Conservation (phyloP, 805 yeast genomes). For the Metschnikowia drakensbergensis region DNA sequence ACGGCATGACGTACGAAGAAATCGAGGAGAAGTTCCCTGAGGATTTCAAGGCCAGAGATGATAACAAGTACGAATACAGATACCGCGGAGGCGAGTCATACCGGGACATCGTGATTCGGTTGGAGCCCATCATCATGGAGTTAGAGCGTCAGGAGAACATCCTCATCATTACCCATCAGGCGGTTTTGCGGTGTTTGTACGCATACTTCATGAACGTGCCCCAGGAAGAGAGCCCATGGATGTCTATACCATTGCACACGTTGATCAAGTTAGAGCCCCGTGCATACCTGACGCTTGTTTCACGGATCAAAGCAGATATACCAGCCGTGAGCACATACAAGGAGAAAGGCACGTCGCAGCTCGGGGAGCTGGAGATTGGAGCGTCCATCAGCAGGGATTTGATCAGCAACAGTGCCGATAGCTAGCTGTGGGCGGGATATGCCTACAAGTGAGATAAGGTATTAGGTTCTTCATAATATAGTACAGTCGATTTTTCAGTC, state of each 20-base stretch:
- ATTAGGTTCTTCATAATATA: constrained; percentile 2
- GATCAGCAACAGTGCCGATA: constrained; percentile 33
- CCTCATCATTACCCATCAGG: constrained; percentile 94
- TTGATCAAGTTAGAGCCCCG: constrained; percentile 92
- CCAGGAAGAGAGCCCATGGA: constrained; percentile 97
- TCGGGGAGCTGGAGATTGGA: constrained; percentile 46
- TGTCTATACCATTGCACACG: constrained; percentile 96
- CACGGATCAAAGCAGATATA: constrained; percentile 88
- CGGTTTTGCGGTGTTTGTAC: constrained; percentile 91
- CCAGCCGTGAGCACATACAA: constrained; percentile 98
- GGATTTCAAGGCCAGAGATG: constrained; percentile 94
- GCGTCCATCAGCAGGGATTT: constrained; percentile 48
- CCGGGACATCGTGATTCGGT: constrained; percentile 87
- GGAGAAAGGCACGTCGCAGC: constrained; percentile 80
- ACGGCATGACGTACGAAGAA: constrained; percentile 94
- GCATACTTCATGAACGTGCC: constrained; percentile 99
- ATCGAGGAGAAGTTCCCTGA: constrained; percentile 83
- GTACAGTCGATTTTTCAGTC: constrained; percentile 4
- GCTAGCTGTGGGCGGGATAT: neutral
- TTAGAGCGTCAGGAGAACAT: constrained; percentile 95
- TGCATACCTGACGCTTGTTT: constrained; percentile 84
- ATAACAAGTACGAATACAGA: constrained; percentile 90
- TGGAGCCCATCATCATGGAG: constrained; percentile 98
- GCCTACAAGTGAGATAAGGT: neutral
- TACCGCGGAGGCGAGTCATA: constrained; percentile 97